These are phyloP conservation scores for Trichosanthes truncata DNA, from an alignment of 306 rosid genomes.

Conservation along the genomic window DNA sequence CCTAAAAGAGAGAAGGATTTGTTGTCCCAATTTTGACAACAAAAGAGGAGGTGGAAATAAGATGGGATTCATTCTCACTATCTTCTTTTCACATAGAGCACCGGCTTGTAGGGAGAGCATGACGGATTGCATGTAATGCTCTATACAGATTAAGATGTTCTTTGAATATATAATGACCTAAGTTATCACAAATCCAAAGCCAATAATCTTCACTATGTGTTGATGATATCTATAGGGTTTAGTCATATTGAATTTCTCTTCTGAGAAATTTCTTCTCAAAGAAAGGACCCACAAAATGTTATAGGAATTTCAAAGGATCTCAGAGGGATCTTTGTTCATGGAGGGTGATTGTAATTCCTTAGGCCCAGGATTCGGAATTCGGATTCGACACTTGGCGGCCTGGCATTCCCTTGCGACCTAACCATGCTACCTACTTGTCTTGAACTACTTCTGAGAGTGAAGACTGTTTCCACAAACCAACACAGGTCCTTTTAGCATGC, in stretches of 20 bases:
- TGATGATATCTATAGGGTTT: not conserved
- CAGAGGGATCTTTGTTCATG: not conserved
- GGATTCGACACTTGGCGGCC: too few relatives aligned
- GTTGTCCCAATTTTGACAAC: not conserved
- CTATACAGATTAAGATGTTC: not conserved
- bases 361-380: too few relatives aligned
- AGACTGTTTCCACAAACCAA: too few relatives aligned
- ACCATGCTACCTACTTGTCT: too few relatives aligned
- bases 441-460: too few relatives aligned
- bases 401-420: too few relatives aligned
- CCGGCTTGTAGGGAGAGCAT: not conserved
- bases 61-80: not conserved
- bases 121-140: not conserved
- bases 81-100: not conserved
- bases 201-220: not conserved
- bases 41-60: not conserved
- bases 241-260: not conserved
- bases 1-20: not conserved
- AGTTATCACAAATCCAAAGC: not conserved
- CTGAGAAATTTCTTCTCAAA: not conserved
- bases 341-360: not conserved
- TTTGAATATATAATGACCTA: not conserved
- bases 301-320: not conserved
- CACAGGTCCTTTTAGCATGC: too few relatives aligned
- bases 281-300: not conserved